Base-by-base conservation (phyloP, 306 rosid genomes). In the Cicer judaicum region DNA sequence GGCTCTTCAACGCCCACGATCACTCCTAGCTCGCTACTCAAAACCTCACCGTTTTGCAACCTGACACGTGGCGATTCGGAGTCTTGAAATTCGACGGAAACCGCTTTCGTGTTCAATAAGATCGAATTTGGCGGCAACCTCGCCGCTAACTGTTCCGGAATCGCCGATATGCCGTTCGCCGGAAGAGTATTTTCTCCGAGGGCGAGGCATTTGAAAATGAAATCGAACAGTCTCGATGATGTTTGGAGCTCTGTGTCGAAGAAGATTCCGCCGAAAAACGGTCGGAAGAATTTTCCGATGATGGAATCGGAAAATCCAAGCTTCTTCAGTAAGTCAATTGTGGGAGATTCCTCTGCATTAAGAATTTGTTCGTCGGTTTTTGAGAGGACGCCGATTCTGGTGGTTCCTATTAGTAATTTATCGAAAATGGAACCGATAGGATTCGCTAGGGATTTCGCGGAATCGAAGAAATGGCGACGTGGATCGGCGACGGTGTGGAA, bases 401-500 rank as follows among this genome's bases (percentile, higher is more conserved):
- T 85, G 13, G 88, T 50, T 0, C 85, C 97, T 43, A 91, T 84
- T 6, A 87, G 92, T 1, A 93, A 13, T 75, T 93, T 93, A 62
- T 93, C 98, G 12, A 76, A 6, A 16, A 92, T 4, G 1, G 96
- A 81, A 1, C 97, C 95, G 9, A 94, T 85, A 0, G 95, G 97
- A 49, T 94, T 91, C 0, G 85, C 3, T 4, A 94, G 90, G 38
- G 97, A 91, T 13, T 18, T 48, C 1, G 78, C 60, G 55, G 96
- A 81, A 69, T 90, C 97, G 43, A 47, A 36, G 66, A 93, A 84
- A 57, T 93, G 93, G 41, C 93, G 87, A 1, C 90, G 34, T 12
- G 98, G 96, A 34, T 94, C 86, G 1, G 96, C 91, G n/a, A 94
- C 93, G 53, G 88, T 91, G 94, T 91, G 93, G 81, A 94, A 91